These are phyloP conservation scores for Priceomyces melissophilus DNA, from an alignment of 805 yeast species.

Conservation along the genomic window DNA sequence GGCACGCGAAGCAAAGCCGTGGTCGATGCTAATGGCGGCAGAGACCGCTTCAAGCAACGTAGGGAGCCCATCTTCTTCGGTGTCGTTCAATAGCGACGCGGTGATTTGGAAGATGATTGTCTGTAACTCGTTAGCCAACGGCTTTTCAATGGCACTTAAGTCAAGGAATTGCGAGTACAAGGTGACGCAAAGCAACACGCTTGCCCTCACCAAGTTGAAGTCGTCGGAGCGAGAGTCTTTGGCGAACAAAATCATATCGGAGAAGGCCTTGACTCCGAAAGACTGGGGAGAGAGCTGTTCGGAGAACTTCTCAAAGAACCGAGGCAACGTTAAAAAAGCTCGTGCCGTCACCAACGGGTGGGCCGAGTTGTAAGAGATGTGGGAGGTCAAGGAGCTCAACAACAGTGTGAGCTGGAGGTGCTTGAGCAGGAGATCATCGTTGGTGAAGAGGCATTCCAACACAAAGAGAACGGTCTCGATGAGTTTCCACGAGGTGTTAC, in stretches of 20 bases:
- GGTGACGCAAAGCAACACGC: constrained; percentile 51
- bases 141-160: constrained; percentile 9
- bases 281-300: constrained; percentile 24
- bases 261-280: constrained; percentile 28
- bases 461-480: constrained; percentile 42
- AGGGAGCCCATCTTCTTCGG: constrained; percentile 79
- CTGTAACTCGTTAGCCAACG: constrained; percentile 19
- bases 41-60: constrained; percentile 69
- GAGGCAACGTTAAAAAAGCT: constrained; percentile 52
- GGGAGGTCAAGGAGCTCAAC: constrained; percentile 13
- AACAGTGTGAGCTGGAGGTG: constrained; percentile 18
- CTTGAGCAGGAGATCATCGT: constrained; percentile 27
- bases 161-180: constrained; percentile 38
- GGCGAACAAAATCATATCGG: constrained; percentile 24
- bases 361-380: constrained; percentile 7
- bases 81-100: constrained; percentile 47
- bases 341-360: constrained; percentile 44
- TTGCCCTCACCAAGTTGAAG: constrained; percentile 19
- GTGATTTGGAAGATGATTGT: constrained; percentile 37
- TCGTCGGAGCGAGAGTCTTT: constrained; percentile 9
- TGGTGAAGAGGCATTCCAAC: constrained; percentile 40
- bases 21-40: constrained; percentile 45
- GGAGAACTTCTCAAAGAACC: constrained; percentile 52
- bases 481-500: constrained; percentile 19
- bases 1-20: constrained; percentile 19